phyloP scores from a whole-genome alignment of 139 green algal species.

The Micromonas pusilla region DNA sequence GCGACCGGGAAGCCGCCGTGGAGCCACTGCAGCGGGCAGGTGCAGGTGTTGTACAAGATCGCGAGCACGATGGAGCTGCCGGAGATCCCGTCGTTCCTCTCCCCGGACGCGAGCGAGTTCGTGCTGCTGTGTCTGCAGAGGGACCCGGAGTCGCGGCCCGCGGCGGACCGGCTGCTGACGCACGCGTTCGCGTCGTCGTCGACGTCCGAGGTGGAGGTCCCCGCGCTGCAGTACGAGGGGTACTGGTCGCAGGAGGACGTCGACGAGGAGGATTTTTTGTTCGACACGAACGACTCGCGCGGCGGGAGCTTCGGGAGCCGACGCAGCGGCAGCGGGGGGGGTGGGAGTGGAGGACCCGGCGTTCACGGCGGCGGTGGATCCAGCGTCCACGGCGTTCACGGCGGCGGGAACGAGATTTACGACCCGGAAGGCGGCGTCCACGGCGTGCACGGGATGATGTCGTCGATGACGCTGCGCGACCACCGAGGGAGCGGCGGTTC shows the following conservation, averaged over 20 bases:
- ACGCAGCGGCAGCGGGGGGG: no score
- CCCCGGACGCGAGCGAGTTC: conserved; percentile 25
- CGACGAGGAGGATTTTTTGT: background rate
- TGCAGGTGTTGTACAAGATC: conserved; percentile 36
- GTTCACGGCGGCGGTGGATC: no score
- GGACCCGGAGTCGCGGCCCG: conserved; percentile 11
- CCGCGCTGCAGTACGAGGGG: conserved; percentile 5
- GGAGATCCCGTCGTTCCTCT: conserved; percentile 24
- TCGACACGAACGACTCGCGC: background rate
- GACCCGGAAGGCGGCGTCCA: no score
- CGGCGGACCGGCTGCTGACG: conserved; percentile 17
- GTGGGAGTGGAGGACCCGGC: no score
- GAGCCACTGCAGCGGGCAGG: conserved; percentile 36
- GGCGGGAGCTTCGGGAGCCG: background rate
- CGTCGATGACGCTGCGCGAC: no score
- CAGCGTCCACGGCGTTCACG: no score
- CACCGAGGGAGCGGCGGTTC: no score
- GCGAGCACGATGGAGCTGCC: conserved; percentile 26
- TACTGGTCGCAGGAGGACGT: background rate
- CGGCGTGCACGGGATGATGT: no score
- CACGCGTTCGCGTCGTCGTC: conserved; percentile 30
- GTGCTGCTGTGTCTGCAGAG: conserved; percentile 34
- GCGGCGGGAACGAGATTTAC: no score
- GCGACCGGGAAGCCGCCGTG: conserved; percentile 42
- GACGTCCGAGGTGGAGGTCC: background rate